Conservation (phyloP, 192 early-diverging fungal species). For the Geosiphon pyriformis region DNA sequence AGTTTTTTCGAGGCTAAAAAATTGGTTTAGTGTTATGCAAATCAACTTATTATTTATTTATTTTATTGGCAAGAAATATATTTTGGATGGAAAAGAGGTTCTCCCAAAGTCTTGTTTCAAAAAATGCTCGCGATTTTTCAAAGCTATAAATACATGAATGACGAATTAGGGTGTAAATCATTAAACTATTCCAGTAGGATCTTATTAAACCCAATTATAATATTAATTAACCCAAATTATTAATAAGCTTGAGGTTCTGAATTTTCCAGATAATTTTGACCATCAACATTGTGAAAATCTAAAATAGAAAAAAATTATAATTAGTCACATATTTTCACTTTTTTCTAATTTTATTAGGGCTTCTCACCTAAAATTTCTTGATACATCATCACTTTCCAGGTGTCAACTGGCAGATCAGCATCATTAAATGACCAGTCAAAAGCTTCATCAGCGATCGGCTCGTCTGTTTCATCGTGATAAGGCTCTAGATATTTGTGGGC, state of each 20-base stretch:
- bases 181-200: no score
- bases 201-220: no score
- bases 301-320: background rate
- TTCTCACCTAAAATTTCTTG: conserved; percentile 61
- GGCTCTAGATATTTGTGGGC: conserved; percentile 85
- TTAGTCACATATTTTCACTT: background rate
- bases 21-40: conserved; percentile 62
- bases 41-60: no score
- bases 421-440: conserved; percentile 98
- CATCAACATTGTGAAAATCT: conserved; percentile 23
- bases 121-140: no score
- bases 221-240: no score
- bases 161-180: no score
- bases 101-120: no score
- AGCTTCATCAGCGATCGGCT: conserved; percentile 68
- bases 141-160: no score
- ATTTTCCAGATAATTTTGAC: background rate
- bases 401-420: conserved; percentile 77
- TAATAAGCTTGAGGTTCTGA: background rate
- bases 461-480: conserved; percentile 87
- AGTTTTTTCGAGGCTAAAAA: conserved; percentile 90
- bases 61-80: no score
- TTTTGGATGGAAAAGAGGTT: no score
- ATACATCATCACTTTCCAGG: conserved; percentile 90
- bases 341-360: no score